Evolutionary conservation across 768 basidiomycete genomes (phyloP).

Genomic region (Lentinula boryana): DNA sequence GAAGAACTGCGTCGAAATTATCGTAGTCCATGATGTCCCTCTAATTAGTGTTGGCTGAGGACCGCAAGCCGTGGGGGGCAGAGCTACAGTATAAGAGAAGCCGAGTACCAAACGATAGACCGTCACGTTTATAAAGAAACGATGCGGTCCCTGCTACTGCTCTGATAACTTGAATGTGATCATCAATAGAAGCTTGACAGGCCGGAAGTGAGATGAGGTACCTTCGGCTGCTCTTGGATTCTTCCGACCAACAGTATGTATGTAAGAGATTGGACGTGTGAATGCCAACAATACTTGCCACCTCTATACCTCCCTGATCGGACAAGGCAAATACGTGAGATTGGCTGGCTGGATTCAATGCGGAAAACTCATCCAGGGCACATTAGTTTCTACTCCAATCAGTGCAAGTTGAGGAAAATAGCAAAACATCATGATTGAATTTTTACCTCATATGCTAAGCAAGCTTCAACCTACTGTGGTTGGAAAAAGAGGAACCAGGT

Average conservation of each 20-base stretch:
- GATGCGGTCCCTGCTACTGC: background rate
- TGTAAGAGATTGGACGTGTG: background rate
- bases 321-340: background rate
- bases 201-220: background rate
- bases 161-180: background rate
- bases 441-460: no score
- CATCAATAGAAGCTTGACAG: constrained; percentile 2
- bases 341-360: background rate
- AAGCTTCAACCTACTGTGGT: no score
- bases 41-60: constrained; percentile 11
- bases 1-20: constrained; percentile 72
- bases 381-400: background rate
- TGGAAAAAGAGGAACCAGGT: no score
- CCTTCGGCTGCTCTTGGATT: background rate
- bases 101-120: background rate
- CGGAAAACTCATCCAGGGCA: background rate
- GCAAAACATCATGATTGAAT: no score
- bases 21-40: constrained; percentile 62
- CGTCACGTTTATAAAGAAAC: background rate
- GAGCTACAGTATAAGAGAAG: constrained; percentile 7
- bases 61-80: constrained; percentile 7
- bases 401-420: no score
- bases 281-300: background rate
- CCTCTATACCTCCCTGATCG: constrained; percentile 1
- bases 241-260: background rate